These are phyloP conservation scores for Candida pseudofarinosa DNA, from an alignment of 805 yeast genomes.

Conservation along the genomic window DNA sequence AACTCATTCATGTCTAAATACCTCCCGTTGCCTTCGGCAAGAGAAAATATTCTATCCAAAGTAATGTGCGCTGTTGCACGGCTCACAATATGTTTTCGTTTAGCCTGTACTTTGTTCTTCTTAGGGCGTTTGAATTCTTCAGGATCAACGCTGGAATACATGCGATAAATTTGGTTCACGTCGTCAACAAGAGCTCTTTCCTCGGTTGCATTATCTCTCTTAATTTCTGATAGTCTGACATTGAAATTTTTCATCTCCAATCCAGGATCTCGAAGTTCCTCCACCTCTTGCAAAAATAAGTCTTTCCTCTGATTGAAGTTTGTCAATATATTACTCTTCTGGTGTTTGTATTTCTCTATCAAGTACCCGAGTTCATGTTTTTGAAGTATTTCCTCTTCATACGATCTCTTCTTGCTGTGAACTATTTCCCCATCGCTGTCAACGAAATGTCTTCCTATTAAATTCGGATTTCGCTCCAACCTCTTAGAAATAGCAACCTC, in stretches of 20 bases:
- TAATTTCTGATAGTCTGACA: slow-evolving; percentile 5
- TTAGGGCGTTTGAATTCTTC: slow-evolving; percentile 10
- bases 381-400: slow-evolving; percentile 52
- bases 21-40: slow-evolving; percentile 62
- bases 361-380: slow-evolving; percentile 64
- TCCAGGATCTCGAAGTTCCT: slow-evolving; percentile 11
- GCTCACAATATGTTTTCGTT: slow-evolving; percentile 43
- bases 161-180: slow-evolving; percentile 14
- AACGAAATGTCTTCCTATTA: slow-evolving; percentile 25
- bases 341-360: slow-evolving; percentile 39
- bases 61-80: slow-evolving; percentile 46
- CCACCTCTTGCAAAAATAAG: slow-evolving; percentile 9
- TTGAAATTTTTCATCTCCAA: slow-evolving; percentile 13
- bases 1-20: slow-evolving; percentile 52
- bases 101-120: slow-evolving; percentile 20
- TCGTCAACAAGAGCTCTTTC: slow-evolving; percentile 9
- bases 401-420: slow-evolving; percentile 35
- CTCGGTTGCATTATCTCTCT: slow-evolving; percentile 3
- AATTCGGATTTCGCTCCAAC: slow-evolving; percentile 54
- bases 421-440: slow-evolving; percentile 8
- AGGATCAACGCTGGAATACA: slow-evolving; percentile 23
- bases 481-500: slow-evolving; percentile 65
- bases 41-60: slow-evolving; percentile 48
- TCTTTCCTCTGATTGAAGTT: slow-evolving; percentile 3
- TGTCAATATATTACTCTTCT: slow-evolving; percentile 8